Evolutionary conservation across 2,329 filamentous ascomycete genomes (phyloP).

Genomic region (Didymella sp.): DNA sequence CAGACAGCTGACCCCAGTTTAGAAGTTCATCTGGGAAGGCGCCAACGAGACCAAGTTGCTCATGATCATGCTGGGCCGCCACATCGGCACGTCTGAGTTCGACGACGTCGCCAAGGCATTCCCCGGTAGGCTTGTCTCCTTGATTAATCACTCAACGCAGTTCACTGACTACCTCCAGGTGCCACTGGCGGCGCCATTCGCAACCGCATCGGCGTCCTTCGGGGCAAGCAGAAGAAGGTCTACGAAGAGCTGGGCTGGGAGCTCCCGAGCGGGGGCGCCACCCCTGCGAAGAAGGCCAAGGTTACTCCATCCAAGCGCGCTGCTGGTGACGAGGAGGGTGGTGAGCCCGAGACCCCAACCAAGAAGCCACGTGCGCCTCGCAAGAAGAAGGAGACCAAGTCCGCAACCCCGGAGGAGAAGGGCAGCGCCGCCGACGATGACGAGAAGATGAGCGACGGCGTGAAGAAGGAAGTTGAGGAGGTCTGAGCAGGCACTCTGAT

Average conservation of each 20-base stretch:
- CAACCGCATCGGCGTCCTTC: constrained; percentile 25
- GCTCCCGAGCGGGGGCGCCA: constrained; percentile 18
- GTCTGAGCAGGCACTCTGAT: background rate
- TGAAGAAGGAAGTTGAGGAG: constrained; percentile 2
- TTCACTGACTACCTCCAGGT: constrained; percentile 6
- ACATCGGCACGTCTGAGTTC: constrained; percentile 25
- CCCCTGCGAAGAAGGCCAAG: constrained; percentile 14
- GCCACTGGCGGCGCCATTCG: constrained; percentile 22
- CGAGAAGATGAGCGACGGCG: background rate
- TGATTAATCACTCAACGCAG: background rate
- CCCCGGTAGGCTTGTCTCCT: constrained; percentile 14
- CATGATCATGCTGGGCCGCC: constrained; percentile 28
- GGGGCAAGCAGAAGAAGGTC: constrained; percentile 22
- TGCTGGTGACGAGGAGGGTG: background rate
- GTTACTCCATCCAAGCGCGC: constrained; percentile 13
- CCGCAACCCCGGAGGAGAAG: background rate
- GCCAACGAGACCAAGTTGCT: constrained; percentile 30
- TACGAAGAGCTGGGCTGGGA: constrained; percentile 27
- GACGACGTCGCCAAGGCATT: constrained; percentile 24
- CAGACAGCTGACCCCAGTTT: background rate
- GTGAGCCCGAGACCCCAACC: constrained; percentile 1
- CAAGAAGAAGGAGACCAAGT: constrained; percentile 19
- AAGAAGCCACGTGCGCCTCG: constrained; percentile 17
- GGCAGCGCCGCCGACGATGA: constrained; percentile 5
- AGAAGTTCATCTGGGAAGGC: constrained; percentile 26